Base-by-base conservation (phyloP, 2,329 filamentous ascomycete species). In the Seiridium cupressi region DNA sequence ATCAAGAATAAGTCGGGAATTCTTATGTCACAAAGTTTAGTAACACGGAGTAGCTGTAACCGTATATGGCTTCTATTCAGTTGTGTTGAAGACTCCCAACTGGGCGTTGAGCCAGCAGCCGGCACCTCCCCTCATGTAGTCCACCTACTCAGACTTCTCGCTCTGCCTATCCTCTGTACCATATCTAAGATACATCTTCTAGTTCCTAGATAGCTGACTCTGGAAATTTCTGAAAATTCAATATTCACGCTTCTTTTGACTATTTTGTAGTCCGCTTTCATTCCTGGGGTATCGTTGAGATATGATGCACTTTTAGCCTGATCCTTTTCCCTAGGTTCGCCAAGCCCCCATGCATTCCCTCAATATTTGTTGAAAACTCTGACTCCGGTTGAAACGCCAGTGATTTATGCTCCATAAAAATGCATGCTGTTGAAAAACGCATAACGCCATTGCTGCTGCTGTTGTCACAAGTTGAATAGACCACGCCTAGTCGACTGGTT, bases 271-370 rank as follows among this genome's bases (percentile, higher is more conserved):
- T 57, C n/a, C 38, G 44, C 53, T 55, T 55, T 55, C 60, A 59
- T 53, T 47, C 57, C 60, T 49, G 71, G 74, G 74, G 74, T 76
- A 76, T 76, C 74, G 74, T 76, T 76, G 74, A 76, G 74, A 76
- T 76, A 69, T 74, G 61, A 72, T 70, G 66, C 68, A 66, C 60
- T 69, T 65, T 67, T 66, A 65, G 65, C 66, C 66, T 64, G 55
- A 63, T 63, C 68, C 68, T 67, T 68, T 70, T 69, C 63, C 58
- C 55, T 51, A 60, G 62, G 64, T 61, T 61, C 51, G 62, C 62
- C 62, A 63, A 59, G 61, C 62, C 61, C 61, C 58, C 53, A 42
- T 62, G 62, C 66, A 65, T 64, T 61, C 64, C 65, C 63, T 69
- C 65, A 62, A 63, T 66, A 70, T 72, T 72, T 69, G 73, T 72